Percentiles rank a stretch among this genome's conserved stretches.
phyloP scores from a whole-genome alignment of 257 asterid species.

The Coffea canephora region DNA sequence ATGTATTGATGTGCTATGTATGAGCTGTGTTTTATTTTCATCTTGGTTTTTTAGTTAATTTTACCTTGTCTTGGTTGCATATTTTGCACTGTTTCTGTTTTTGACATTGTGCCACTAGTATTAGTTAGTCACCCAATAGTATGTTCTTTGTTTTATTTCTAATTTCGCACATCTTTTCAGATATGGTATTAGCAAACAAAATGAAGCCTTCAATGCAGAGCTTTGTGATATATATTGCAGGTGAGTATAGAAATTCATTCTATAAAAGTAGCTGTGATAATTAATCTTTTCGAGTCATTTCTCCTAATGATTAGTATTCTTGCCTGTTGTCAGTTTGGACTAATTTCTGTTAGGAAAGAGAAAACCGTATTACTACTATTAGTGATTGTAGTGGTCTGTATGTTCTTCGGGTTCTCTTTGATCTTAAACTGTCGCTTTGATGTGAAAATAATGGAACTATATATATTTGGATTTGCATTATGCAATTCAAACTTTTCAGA shows the following conservation, averaged over 20 bases:
- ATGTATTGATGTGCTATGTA: background rate
- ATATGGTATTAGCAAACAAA: constrained; percentile 88
- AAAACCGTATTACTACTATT: background rate
- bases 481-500: constrained; percentile 32
- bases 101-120: background rate
- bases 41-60: too few relatives aligned
- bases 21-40: background rate
- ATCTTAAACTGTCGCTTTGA: background rate
- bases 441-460: background rate
- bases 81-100: background rate
- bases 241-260: constrained; percentile 34
- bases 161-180: constrained; percentile 34
- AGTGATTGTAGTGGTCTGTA: background rate
- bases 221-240: constrained; percentile 85
- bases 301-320: too few relatives aligned
- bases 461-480: background rate
- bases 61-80: background rate
- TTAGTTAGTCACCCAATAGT: background rate
- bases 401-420: background rate
- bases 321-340: background rate
- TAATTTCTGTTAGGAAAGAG: background rate
- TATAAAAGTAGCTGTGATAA: background rate
- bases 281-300: too few relatives aligned
- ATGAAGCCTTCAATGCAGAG: constrained; percentile 86
- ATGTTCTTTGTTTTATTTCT: constrained; percentile 3